A percentile compares a stretch with the other conserved stretches of the same genome.
Evolutionary conservation across 1,284 basidiomycete species (phyloP).

Genomic region (Ganoderma leucocontextum): DNA sequence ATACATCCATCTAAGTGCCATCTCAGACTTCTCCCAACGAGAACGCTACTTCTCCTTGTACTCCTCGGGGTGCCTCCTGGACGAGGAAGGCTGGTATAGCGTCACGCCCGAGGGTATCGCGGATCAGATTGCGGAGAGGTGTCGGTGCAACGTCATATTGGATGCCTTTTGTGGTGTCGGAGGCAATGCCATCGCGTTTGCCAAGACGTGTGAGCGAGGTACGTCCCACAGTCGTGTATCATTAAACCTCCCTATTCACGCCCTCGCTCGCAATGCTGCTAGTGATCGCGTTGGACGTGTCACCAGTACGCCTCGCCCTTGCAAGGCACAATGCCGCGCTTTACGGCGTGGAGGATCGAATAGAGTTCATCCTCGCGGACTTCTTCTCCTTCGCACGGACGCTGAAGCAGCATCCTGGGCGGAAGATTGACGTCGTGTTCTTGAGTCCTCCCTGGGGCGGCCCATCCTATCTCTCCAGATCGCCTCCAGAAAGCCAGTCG

Average conservation of each 20-base stretch:
- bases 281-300: slow-evolving; percentile 95
- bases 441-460: slow-evolving; percentile 95
- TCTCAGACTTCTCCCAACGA: slow-evolving; percentile 85
- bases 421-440: slow-evolving; percentile 87
- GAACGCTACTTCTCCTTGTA: slow-evolving; percentile 85
- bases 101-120: slow-evolving; percentile 96
- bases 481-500: slow-evolving; percentile 20
- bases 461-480: slow-evolving; percentile 68
- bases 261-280: slow-evolving; percentile 2
- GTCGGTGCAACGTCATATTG: slow-evolving; percentile 83
- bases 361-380: slow-evolving; percentile 93
- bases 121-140: slow-evolving; percentile 90
- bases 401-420: slow-evolving; percentile 35
- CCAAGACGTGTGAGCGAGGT: slow-evolving; percentile 93
- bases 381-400: slow-evolving; percentile 82
- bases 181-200: slow-evolving; percentile 97
- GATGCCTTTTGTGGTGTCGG: slow-evolving; percentile 99
- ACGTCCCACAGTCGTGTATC: slow-evolving; percentile 35
- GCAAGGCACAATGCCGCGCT: slow-evolving; percentile 93
- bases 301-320: slow-evolving; percentile 82
- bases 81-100: slow-evolving; percentile 96
- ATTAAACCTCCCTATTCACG: slow-evolving; percentile 16
- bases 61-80: slow-evolving; percentile 79
- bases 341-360: slow-evolving; percentile 93
- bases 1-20: slow-evolving; percentile 6